Conservation (phyloP, 2,329 filamentous ascomycete species). For the Davidsoniella eucalypti region DNA sequence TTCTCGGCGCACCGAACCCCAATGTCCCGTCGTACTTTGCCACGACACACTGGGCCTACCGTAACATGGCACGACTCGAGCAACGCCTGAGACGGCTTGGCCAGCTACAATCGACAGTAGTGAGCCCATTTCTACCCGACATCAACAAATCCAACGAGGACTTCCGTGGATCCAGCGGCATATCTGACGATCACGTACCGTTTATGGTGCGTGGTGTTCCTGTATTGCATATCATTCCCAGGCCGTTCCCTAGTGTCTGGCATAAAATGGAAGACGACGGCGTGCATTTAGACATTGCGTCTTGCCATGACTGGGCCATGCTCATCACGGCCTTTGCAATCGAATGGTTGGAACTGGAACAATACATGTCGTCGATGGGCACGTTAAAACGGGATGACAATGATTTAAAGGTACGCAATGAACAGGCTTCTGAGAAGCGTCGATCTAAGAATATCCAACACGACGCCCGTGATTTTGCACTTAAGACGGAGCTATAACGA, state of each 20-base stretch:
- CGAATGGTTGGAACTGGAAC: slow-evolving; percentile 74
- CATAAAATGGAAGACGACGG: slow-evolving; percentile 73
- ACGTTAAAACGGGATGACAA: slow-evolving; percentile 29
- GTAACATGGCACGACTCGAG: slow-evolving; percentile 58
- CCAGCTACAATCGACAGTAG: slow-evolving; percentile 44
- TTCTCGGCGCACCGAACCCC: slow-evolving; percentile 57
- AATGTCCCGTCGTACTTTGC: slow-evolving; percentile 71
- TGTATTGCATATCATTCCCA: slow-evolving; percentile 75
- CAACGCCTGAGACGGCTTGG: slow-evolving; percentile 50
- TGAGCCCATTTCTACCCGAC: slow-evolving; percentile 47
- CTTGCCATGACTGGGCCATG: slow-evolving; percentile 73
- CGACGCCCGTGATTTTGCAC: too few relatives aligned
- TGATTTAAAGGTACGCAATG: slow-evolving; percentile 27
- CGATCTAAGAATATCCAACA: not conserved
- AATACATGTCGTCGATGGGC: slow-evolving; percentile 25
- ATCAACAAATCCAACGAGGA: slow-evolving; percentile 31
- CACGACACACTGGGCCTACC: slow-evolving; percentile 87
- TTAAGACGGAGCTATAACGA: too few relatives aligned
- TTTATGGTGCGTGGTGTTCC: slow-evolving; percentile 79
- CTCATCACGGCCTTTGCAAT: slow-evolving; percentile 71
- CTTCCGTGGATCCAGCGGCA: slow-evolving; percentile 32
- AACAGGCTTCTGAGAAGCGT: slow-evolving; percentile 18
- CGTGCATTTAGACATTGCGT: slow-evolving; percentile 63
- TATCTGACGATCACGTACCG: slow-evolving; percentile 81
- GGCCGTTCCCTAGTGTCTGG: slow-evolving; percentile 71